Percentiles rank a stretch among this genome's conserved stretches.
Conservation (phyloP, 1,139 yeast species). For the Spathaspora sp. region DNA sequence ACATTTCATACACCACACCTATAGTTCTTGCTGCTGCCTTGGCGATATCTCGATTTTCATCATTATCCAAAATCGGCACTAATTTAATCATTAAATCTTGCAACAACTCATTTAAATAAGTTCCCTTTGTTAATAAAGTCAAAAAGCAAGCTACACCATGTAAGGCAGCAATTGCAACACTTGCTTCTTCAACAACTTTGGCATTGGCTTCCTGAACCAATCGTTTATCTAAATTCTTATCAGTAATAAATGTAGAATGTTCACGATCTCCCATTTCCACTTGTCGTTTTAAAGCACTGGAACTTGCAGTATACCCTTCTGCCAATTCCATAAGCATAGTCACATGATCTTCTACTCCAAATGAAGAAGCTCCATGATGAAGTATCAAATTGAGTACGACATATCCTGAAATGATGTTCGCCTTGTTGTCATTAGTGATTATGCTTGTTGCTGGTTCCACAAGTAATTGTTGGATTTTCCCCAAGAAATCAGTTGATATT, state of each 20-base stretch:
- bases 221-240: constrained; percentile 37
- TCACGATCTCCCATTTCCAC: constrained; percentile 45
- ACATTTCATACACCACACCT: constrained; percentile 63
- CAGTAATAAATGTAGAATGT: constrained; percentile 41
- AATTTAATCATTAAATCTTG: constrained; percentile 39
- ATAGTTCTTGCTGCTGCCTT: constrained; percentile 60
- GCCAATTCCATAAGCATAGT: constrained; percentile 45
- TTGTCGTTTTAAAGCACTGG: constrained; percentile 31
- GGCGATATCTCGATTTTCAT: constrained; percentile 37
- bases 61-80: constrained; percentile 44
- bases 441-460: constrained; percentile 34
- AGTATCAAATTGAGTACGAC: constrained; percentile 44
- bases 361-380: constrained; percentile 49
- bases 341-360: constrained; percentile 48
- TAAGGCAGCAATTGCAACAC: constrained; percentile 43
- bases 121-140: constrained; percentile 41
- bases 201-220: constrained; percentile 36
- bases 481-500: constrained; percentile 40
- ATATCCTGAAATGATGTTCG: constrained; percentile 45
- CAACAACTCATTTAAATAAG: constrained; percentile 42
- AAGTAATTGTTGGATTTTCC: constrained; percentile 30
- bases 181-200: constrained; percentile 35
- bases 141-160: constrained; percentile 50
- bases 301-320: constrained; percentile 43
- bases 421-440: constrained; percentile 39